Conservation (phyloP, 352 stramenopile genomes). For the Phytopythium cucurbitacearum region DNA sequence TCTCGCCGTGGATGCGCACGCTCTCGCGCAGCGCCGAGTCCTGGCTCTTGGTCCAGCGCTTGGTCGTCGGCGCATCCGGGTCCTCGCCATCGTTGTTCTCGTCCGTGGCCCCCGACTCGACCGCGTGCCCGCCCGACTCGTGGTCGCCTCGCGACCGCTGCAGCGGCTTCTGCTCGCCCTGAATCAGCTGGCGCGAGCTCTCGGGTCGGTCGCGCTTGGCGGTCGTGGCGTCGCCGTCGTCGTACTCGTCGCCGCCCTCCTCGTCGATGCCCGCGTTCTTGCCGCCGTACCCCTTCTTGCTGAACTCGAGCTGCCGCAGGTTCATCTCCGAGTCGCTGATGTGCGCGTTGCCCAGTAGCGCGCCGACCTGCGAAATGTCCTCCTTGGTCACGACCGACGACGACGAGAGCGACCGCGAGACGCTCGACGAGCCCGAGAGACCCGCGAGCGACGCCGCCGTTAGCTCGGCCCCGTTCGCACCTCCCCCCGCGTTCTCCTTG, state of each 20-base stretch:
- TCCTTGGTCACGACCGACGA: slow-evolving; percentile 79
- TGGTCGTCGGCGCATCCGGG: slow-evolving; percentile 71
- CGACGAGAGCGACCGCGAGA: slow-evolving; percentile 52
- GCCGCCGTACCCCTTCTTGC: slow-evolving; percentile 47
- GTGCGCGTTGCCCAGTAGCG: slow-evolving; percentile 68
- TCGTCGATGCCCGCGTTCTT: slow-evolving; percentile 8
- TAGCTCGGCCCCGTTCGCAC: slow-evolving; percentile 17
- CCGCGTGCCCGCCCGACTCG: slow-evolving; percentile 2
- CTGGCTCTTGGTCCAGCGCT: slow-evolving; percentile 87
- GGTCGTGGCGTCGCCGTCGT: slow-evolving; percentile 27
- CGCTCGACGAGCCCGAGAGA: slow-evolving; percentile 16
- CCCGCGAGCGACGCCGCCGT: slow-evolving; percentile 26
- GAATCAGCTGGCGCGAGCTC: slow-evolving; percentile 52
- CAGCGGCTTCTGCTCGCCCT: slow-evolving; percentile 57
- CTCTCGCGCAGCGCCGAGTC: slow-evolving; percentile 80
- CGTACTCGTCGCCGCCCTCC: slow-evolving; percentile 6
- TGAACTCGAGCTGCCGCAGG: slow-evolving; percentile 73
- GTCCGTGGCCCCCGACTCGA: slow-evolving; percentile 12
- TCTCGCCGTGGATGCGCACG: slow-evolving; percentile 79
- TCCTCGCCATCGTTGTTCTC: slow-evolving; percentile 46
- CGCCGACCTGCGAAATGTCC: slow-evolving; percentile 68
- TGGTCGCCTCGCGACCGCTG: slow-evolving; percentile 55
- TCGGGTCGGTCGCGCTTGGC: slow-evolving; percentile 71
- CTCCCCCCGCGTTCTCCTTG: slow-evolving; percentile 36
- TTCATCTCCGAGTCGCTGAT: slow-evolving; percentile 80